Conservation (phyloP, 1,139 yeast genomes). For the Nakaseomyces delphensis region DNA sequence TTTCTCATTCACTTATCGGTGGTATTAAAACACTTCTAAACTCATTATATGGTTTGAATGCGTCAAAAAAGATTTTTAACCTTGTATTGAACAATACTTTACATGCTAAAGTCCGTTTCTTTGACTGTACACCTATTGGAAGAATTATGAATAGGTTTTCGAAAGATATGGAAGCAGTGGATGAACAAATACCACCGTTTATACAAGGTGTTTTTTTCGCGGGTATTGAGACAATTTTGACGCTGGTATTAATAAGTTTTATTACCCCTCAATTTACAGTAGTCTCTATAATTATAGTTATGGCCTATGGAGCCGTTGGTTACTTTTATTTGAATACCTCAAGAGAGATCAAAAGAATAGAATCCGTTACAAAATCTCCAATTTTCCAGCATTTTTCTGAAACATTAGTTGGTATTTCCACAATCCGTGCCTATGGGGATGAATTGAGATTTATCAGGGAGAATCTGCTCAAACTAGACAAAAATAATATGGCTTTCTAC, state of each 20-base stretch:
- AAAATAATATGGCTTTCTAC: conserved; percentile 58
- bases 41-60: conserved; percentile 10
- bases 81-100: conserved; percentile 30
- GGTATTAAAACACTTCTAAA: conserved; percentile 6
- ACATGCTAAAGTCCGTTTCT: conserved; percentile 49
- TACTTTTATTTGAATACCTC: conserved; percentile 9
- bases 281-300: conserved; percentile 6
- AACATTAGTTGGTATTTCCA: conserved; percentile 53
- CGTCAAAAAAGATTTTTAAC: conserved; percentile 11
- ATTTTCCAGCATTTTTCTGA: conserved; percentile 70
- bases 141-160: conserved; percentile 52
- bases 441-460: conserved; percentile 40
- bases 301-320: conserved; percentile 11
- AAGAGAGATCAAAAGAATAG: conserved; percentile 54
- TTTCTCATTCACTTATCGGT: conserved; percentile 8
- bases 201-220: conserved; percentile 9
- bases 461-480: conserved; percentile 42
- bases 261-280: conserved; percentile 11
- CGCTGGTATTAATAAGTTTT: conserved; percentile 11
- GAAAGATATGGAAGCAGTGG: conserved; percentile 53
- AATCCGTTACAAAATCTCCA: conserved; percentile 58
- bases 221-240: conserved; percentile 6
- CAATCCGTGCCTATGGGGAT: conserved; percentile 52
- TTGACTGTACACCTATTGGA: conserved; percentile 57
- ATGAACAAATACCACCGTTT: conserved; percentile 40